Percentiles rank a stretch among this genome's conserved stretches.
Evolutionary conservation across 2,329 filamentous ascomycete genomes (phyloP).

Genomic region (Sclerotinia nivalis): DNA sequence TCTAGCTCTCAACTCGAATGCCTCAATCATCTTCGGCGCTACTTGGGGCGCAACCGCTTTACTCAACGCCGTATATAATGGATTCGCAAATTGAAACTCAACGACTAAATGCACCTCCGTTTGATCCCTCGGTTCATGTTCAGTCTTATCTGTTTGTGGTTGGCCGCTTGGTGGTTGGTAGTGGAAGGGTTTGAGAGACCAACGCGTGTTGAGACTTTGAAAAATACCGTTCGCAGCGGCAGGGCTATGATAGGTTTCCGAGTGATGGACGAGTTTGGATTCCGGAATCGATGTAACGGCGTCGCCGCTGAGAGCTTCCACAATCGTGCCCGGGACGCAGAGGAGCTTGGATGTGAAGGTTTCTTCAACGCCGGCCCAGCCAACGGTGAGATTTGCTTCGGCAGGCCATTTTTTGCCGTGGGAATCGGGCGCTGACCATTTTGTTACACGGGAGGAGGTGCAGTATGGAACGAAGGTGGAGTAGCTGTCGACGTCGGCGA

Average conservation of each 20-base stretch:
- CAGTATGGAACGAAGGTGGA: constrained; percentile 90
- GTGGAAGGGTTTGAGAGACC: constrained; percentile 59
- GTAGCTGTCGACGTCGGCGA: constrained; percentile 88
- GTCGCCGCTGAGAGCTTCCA: constrained; percentile 74
- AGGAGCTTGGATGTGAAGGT: constrained; percentile 77
- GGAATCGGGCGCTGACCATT: constrained; percentile 61
- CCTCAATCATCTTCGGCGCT: constrained; percentile 84
- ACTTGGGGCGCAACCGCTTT: constrained; percentile 80
- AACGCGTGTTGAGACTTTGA: constrained; percentile 67
- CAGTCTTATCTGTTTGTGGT: constrained; percentile 37
- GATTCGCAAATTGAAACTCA: constrained; percentile 82
- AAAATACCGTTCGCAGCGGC: constrained; percentile 57
- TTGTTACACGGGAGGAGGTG: constrained; percentile 72
- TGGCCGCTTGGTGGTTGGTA: constrained; percentile 47
- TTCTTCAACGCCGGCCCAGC: constrained; percentile 82
- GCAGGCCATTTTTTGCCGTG: constrained; percentile 61
- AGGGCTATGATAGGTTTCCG: constrained; percentile 42
- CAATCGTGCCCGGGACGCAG: constrained; percentile 70
- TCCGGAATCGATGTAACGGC: constrained; percentile 49
- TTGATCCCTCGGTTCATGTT: constrained; percentile 45
- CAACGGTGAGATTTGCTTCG: constrained; percentile 76
- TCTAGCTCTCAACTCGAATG: constrained; percentile 81
- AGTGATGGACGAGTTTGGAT: constrained; percentile 45
- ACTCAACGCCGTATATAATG: constrained; percentile 82
- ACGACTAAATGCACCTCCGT: constrained; percentile 78